phyloP scores from a whole-genome alignment of 2,329 filamentous ascomycete species.

The Alternaria sp. region DNA sequence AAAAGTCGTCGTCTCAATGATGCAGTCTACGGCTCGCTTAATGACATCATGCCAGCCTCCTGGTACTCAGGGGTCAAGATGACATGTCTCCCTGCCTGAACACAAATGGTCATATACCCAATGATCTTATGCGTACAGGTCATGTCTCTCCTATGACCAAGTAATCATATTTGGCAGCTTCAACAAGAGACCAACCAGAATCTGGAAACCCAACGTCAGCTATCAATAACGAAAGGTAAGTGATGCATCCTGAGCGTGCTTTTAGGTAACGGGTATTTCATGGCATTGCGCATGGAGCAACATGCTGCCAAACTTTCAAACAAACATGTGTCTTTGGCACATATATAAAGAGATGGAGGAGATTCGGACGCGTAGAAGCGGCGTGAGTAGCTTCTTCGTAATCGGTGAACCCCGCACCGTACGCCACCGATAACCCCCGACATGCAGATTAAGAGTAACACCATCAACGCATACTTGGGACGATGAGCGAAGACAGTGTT shows the following conservation, averaged over 20 bases:
- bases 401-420: conserved; percentile 15
- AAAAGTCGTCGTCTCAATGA: not conserved
- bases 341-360: not conserved
- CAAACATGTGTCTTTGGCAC: not conserved
- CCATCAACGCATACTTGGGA: not conserved
- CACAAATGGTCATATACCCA: not conserved
- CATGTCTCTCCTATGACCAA: not conserved
- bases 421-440: conserved; percentile 14
- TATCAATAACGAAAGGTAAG: not conserved
- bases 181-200: not conserved
- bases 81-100: not conserved
- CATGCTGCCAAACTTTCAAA: not conserved
- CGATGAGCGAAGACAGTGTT: not conserved
- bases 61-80: not conserved
- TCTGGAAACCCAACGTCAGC: not conserved
- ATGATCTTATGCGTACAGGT: not conserved
- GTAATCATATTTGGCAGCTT: not conserved
- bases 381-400: not conserved
- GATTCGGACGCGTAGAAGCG: not conserved
- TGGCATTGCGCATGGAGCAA: not conserved
- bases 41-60: not conserved
- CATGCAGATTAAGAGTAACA: not conserved
- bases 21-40: not conserved
- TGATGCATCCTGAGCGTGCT: not conserved
- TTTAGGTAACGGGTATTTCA: not conserved